Conservation (phyloP, 345 rosid species). For the Hirschfeldia incana region DNA sequence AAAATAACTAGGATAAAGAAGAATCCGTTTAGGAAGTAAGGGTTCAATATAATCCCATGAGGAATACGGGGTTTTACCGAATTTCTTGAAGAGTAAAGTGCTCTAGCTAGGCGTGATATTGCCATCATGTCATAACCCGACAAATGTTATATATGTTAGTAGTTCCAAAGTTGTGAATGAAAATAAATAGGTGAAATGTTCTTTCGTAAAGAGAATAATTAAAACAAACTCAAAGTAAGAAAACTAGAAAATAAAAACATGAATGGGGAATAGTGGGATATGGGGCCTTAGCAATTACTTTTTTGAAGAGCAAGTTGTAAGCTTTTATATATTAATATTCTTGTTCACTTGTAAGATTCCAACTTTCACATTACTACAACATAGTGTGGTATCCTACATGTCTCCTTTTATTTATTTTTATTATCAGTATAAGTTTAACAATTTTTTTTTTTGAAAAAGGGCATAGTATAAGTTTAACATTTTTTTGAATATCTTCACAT, state of each 20-base stretch:
- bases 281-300: constrained; percentile 39
- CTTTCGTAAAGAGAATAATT: constrained; percentile 13
- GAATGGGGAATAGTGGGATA: constrained; percentile 38
- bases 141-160: not conserved
- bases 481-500: not conserved
- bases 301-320: constrained; percentile 38
- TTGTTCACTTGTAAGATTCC: constrained; percentile 43
- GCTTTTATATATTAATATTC: constrained; percentile 8
- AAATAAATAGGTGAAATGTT: constrained; percentile 5
- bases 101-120: constrained; percentile 16
- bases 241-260: constrained; percentile 21
- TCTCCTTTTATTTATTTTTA: constrained; percentile 12
- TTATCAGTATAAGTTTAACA: not conserved
- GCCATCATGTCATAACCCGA: constrained; percentile 22
- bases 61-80: constrained; percentile 10
- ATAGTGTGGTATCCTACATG: constrained; percentile 43
- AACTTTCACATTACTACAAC: constrained; percentile 39
- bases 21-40: constrained; percentile 7
- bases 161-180: constrained; percentile 29
- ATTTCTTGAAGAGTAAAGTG: constrained; percentile 10
- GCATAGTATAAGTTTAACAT: no score
- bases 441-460: not conserved
- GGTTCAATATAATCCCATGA: not conserved
- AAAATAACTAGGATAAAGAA: constrained; percentile 10
- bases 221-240: not conserved